Evolutionary conservation across 129 eudicot genomes (phyloP), one percentile per base, ranked within the genome.

Genomic region (Centrapalus pauciflorus): DNA sequence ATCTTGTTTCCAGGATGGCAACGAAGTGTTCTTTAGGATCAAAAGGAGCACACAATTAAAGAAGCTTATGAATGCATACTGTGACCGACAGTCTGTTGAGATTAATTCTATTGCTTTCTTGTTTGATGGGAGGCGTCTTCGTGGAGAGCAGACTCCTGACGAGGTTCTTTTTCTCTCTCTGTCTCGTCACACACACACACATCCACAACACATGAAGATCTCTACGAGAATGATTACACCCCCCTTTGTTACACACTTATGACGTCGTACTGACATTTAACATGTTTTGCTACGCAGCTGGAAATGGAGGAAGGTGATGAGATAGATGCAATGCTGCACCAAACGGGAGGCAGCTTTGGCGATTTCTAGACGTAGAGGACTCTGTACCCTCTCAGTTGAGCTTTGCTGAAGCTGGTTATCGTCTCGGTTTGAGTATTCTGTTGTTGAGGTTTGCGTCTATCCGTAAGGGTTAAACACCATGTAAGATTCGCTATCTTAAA

Each of bases 291-390:
- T 69, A 40, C n/a, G n/a, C 95, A 87, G 96, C 71, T 88, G 57
- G 96, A 84, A 64, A 88, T 88, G 91, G 96, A 84, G 75, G 89
- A 88, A 68, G 91, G 89, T 8, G 96, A 88, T 50, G 96, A 88
- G 81, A 88, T 88, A 34, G 88, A 88, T 82, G 96, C 91, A 5
- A 88, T 88, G 96, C 82, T 77, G 48, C 89, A 84, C 66, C 88
- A 79, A 71, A 83, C 84, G 11, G 94, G 92, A 60, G 92, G 88
- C 17, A 20, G 38, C 4, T 65, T 50, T 21, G 21, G 34, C 21
- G 5, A 21, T 13, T 34, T 55, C 16, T 66, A 26, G 20, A 30
- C 46, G 61, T 59, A 55, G 10, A 59, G 10, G 30, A 34, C 33
- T 24, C 19, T 32, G n/a, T 32, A 14, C 54, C 14, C 7, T 7